Percentiles rank a stretch among this genome's conserved stretches.
phyloP scores from a whole-genome alignment of 257 asterid species.

The Nicotiana paniculata region DNA sequence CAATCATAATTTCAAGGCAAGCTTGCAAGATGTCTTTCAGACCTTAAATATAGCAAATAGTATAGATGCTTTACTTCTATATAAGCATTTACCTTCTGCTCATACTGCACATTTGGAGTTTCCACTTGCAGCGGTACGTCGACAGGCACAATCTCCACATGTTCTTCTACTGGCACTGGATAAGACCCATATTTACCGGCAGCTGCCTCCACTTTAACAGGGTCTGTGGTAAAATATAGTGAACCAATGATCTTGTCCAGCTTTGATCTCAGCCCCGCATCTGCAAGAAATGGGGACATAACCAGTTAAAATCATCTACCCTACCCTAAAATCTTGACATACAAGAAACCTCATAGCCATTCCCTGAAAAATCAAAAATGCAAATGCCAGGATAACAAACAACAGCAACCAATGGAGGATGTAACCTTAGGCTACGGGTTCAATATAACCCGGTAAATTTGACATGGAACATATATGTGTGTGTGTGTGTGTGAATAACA shows the following conservation, averaged over 20 bases:
- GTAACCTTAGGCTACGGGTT: too few species aligned
- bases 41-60: not conserved
- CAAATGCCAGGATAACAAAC: not conserved
- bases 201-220: constrained; percentile 56
- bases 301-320: not conserved
- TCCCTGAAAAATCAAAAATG: not conserved
- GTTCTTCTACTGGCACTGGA: constrained; percentile 44
- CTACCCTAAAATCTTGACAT: not conserved
- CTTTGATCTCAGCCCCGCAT: constrained; percentile 52
- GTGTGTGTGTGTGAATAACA: too few species aligned
- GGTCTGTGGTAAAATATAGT: constrained; percentile 49
- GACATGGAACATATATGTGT: too few species aligned
- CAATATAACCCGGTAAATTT: too few species aligned
- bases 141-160: constrained; percentile 24
- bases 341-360: not conserved
- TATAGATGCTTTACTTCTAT: not conserved
- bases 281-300: constrained; percentile 23
- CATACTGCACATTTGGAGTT: constrained; percentile 31
- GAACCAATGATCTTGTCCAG: constrained; percentile 65
- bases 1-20: not conserved
- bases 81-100: constrained; percentile 37
- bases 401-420: not conserved
- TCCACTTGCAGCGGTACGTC: constrained; percentile 31
- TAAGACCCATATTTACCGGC: constrained; percentile 52
- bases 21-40: not conserved